Evolutionary conservation across 2,329 filamentous ascomycete genomes (phyloP).

Genomic region (Sporothrix humicola): DNA sequence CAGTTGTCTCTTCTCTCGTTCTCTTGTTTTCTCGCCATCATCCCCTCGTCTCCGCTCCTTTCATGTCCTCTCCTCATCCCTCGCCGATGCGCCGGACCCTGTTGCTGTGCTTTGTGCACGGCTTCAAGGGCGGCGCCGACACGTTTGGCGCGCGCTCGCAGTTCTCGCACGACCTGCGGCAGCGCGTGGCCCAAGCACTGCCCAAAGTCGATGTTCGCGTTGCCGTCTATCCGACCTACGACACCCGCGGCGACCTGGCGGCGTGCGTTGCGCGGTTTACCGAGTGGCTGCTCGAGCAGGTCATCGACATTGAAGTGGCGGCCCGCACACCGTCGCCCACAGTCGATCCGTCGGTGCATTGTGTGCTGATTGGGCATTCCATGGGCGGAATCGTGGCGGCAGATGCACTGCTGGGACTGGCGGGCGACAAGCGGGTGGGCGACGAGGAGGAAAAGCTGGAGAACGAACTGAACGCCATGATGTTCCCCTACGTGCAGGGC

Average conservation of each 20-base stretch:
- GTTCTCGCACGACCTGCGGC: slow-evolving; percentile 75
- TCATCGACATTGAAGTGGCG: slow-evolving; percentile 91
- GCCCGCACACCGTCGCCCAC: slow-evolving; percentile 81
- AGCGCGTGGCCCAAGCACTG: slow-evolving; percentile 66
- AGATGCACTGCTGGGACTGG: slow-evolving; percentile 78
- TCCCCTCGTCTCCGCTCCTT: background rate
- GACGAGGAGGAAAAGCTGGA: slow-evolving; percentile 40
- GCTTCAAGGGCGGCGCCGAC: slow-evolving; percentile 84
- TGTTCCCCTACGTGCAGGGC: slow-evolving; percentile 93
- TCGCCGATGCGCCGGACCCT: slow-evolving; percentile 73
- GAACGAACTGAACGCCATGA: slow-evolving; percentile 64
- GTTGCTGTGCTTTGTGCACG: slow-evolving; percentile 82
- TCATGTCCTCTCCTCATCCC: too few relatives aligned
- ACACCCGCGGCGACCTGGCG: slow-evolving; percentile 77
- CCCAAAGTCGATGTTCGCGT: slow-evolving; percentile 71
- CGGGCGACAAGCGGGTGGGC: slow-evolving; percentile 59
- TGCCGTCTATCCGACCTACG: slow-evolving; percentile 78
- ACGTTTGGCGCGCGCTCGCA: slow-evolving; percentile 71
- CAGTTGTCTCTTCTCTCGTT: background rate
- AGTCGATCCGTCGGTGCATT: slow-evolving; percentile 81
- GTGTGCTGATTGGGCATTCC: slow-evolving; percentile 83
- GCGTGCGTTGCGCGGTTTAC: slow-evolving; percentile 75
- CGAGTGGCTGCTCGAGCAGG: slow-evolving; percentile 86
- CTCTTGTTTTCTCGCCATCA: background rate
- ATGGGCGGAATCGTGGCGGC: slow-evolving; percentile 95